Evolutionary conservation across 352 stramenopile genomes (phyloP).

Genomic region (Phytopythium delawarense): DNA sequence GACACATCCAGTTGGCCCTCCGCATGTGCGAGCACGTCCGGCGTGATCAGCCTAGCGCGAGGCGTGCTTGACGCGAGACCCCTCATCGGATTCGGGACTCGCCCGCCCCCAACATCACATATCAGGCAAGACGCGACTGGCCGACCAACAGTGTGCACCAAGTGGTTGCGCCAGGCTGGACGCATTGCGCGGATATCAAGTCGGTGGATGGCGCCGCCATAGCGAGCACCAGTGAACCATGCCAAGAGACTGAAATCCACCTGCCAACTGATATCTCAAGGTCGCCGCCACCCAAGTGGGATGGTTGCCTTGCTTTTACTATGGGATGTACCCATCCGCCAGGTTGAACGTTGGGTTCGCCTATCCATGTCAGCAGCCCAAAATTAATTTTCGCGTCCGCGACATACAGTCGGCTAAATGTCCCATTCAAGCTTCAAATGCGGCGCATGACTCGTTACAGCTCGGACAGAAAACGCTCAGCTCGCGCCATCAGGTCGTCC

Average conservation of each 20-base stretch:
- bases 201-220: background rate
- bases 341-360: background rate
- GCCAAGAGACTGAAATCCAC: background rate
- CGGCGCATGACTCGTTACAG: background rate
- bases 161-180: background rate
- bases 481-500: background rate
- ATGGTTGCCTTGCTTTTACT: background rate
- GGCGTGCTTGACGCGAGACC: background rate
- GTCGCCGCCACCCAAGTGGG: background rate
- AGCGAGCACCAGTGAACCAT: background rate
- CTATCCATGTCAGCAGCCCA: background rate
- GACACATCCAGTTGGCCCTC: too few species aligned
- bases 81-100: background rate
- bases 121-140: background rate
- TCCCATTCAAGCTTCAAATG: background rate
- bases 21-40: background rate
- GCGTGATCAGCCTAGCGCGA: background rate
- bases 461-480: background rate
- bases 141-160: background rate
- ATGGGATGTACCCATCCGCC: background rate
- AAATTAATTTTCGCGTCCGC: background rate
- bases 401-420: background rate
- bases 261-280: slow-evolving; percentile 1
- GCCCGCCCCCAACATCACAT: background rate
- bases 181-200: background rate